Base-by-base conservation (phyloP, 345 rosid species). In the Iberis pinnata region DNA sequence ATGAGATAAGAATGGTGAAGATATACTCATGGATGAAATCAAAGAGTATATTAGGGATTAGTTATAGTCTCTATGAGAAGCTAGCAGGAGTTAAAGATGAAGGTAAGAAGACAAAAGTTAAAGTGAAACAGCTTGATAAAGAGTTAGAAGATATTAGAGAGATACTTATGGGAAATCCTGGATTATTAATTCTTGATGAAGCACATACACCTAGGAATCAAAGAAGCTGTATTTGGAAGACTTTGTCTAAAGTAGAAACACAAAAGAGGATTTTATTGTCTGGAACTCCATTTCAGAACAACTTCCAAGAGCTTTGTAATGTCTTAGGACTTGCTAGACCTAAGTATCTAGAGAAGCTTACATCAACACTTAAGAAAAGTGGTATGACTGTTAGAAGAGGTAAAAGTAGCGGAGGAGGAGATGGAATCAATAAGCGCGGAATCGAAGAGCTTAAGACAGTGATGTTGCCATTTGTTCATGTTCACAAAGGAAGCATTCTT, bases 201-300 rank as follows among this genome's bases (percentile, higher is more conserved):
- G 96, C 94, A 9, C 96, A 88, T 60, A 84, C 79, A 0, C 80
- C 94, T 9, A 68, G 94, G 9, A 88, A 84, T 56, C 70, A 70
- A n/a, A 57, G 61, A 9, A 78, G 83, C 20, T 59, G 49, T 12
- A 70, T 88, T 40, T 88, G 86, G 83, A 75, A 77, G 50, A 77
- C 81, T 43, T 51, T 82, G 20, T 67, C 78, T 1, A 76, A 70
- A 20, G 56, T 84, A 9, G 67, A 66, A 43, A 81, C 94, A 1
- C 69, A 71, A 57, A 84, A 68, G 69, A 75, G 84, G 1, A 75
- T 88, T 42, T 75, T 84, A 50, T 84, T 88, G 11, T 84, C 96
- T 0, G 96, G 96, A 37, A 88, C 96, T 5, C 94, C 96, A 4
- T 87, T 87, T 52, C 96, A 87, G 74, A 88, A 88, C 49, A 88